Base-by-base conservation (phyloP, 2,329 filamentous ascomycete species). In the Catunica adiposa region DNA sequence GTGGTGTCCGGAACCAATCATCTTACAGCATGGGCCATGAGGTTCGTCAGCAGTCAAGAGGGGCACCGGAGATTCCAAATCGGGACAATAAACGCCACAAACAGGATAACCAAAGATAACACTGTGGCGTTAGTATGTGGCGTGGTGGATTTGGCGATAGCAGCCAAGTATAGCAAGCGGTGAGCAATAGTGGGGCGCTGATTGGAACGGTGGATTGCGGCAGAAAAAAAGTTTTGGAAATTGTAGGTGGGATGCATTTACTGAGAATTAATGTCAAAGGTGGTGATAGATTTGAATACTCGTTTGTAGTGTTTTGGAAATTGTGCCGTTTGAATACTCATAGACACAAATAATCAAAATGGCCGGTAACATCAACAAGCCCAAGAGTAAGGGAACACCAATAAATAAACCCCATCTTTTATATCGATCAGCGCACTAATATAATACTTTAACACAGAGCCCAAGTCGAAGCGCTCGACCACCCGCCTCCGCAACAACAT, bases 401-500 rank as follows among this genome's bases (percentile, higher is more conserved):
- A n/a, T n/a, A n/a, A 8, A 44, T 17, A 17, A 17, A 17, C n/a
- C 1, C 4, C n/a, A 44, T n/a, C n/a, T 31, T 38, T 23, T 38
- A 20, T 14, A 22, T 44, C 8, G 15, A 17, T 44, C 15, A 22
- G 40, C 40, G 40, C 40, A 44, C n/a, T 44, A n/a, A 31, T 38
- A 53, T 23, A 37, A 11, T 26, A 20, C 26, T 15, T 17, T 44
- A 42, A 1, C 57, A 2, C 64, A 95, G 89, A 96, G 71, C 92
- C 90, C 66, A 89, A 84, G 72, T 97, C 90, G 56, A 98, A 98
- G 80, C 84, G 92, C 69, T 81, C 79, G 62, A 82, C 90, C 47
- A 86, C 90, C 65, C 88, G 92, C 59, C 78, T 98, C 65, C 83
- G 90, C 62, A 83, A 96, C 74, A 96, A 94, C 73, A 97, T 98